Evolutionary conservation across 2,329 filamentous ascomycete genomes (phyloP).

Genomic region (Thermomyces lanuginosus): DNA sequence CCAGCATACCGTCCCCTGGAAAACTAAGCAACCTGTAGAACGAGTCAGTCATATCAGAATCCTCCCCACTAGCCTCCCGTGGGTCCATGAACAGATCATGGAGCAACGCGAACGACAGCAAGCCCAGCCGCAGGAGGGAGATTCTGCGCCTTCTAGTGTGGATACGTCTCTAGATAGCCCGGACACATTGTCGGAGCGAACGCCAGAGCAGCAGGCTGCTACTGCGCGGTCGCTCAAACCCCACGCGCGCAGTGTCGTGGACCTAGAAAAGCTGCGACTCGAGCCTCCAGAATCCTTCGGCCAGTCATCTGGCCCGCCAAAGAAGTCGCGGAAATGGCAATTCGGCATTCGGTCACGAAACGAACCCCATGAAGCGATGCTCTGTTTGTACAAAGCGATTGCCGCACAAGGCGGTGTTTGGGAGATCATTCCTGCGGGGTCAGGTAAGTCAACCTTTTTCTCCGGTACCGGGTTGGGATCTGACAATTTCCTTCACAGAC

Average conservation of each 20-base stretch:
- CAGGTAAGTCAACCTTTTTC: constrained; percentile 14
- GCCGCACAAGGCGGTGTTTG: constrained; percentile 78
- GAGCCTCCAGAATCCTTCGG: constrained; percentile 41
- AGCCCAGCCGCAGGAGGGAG: constrained; percentile 32
- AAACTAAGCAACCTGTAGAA: constrained; percentile 21
- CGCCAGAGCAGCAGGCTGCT: constrained; percentile 60
- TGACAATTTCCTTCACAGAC: constrained; percentile 4
- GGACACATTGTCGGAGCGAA: constrained; percentile 14
- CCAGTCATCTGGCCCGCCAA: constrained; percentile 31
- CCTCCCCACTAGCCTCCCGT: constrained; percentile 74
- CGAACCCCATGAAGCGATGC: constrained; percentile 79
- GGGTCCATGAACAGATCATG: constrained; percentile 83
- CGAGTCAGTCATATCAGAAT: constrained; percentile 79
- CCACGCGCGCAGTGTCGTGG: constrained; percentile 56
- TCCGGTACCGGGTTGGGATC: not conserved
- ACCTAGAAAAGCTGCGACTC: constrained; percentile 45
- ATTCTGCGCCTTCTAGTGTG: constrained; percentile 12
- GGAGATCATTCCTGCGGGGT: constrained; percentile 40
- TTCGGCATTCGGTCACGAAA: constrained; percentile 94
- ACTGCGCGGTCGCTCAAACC: constrained; percentile 69
- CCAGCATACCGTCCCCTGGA: constrained; percentile 12
- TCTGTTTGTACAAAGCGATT: constrained; percentile 88
- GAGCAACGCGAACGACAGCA: constrained; percentile 33
- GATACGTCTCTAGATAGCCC: constrained; percentile 7
- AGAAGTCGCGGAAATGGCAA: constrained; percentile 75